These are phyloP conservation scores for Geotrichum restrictum DNA, from an alignment of 1,139 yeast genomes.

Conservation along the genomic window DNA sequence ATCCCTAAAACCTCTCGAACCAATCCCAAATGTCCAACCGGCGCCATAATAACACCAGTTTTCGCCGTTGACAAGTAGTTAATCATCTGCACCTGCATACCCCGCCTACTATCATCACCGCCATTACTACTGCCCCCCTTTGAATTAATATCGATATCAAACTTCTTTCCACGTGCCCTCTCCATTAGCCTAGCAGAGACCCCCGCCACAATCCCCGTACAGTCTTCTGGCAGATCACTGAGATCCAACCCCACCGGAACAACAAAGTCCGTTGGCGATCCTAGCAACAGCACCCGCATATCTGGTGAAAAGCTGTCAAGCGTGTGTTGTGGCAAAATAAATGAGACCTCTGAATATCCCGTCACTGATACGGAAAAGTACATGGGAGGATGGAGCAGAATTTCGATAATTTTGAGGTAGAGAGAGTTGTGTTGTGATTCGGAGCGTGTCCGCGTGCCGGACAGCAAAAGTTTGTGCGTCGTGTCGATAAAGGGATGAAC, in stretches of 20 bases:
- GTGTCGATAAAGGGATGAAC: slow-evolving; percentile 44
- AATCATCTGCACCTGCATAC: slow-evolving; percentile 45
- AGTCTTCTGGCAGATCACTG: slow-evolving; percentile 53
- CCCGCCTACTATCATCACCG: no score
- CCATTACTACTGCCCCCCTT: no score
- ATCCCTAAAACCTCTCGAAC: background rate
- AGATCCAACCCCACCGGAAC: slow-evolving; percentile 59
- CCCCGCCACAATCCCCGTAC: no score
- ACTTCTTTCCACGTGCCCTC: no score
- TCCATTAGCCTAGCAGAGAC: no score
- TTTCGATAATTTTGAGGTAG: slow-evolving; percentile 29
- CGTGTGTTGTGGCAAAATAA: slow-evolving; percentile 45
- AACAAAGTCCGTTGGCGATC: slow-evolving; percentile 53
- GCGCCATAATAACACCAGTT: slow-evolving; percentile 58
- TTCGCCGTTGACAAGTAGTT: slow-evolving; percentile 60
- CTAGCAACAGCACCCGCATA: slow-evolving; percentile 40
- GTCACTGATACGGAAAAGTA: slow-evolving; percentile 58
- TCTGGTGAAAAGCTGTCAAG: slow-evolving; percentile 23
- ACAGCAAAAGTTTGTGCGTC: slow-evolving; percentile 47
- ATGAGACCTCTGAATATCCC: slow-evolving; percentile 51
- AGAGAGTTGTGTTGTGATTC: slow-evolving; percentile 23
- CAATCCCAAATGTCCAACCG: slow-evolving; percentile 44
- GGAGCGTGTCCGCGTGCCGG: slow-evolving; percentile 55
- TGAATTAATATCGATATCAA: no score
- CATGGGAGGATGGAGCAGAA: slow-evolving; percentile 41